Conservation (phyloP, 176 grass and related monocot genomes). For the Lolium multiflorum region DNA sequence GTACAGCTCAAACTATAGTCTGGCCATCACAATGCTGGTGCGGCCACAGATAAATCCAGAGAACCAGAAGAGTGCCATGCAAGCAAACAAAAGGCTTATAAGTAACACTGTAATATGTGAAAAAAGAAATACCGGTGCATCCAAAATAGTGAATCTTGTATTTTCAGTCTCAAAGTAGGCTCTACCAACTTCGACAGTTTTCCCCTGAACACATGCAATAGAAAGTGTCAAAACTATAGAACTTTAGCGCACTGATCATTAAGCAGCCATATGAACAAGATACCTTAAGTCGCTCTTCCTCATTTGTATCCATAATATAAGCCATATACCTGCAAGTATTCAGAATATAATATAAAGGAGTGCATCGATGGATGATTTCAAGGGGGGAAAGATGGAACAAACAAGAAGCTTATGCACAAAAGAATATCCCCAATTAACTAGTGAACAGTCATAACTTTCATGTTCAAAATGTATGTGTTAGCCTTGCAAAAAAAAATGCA, state of each 20-base stretch:
- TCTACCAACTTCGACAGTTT: conserved; percentile 90
- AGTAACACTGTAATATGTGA: not conserved
- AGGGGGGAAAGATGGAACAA: not conserved
- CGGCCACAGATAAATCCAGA: not conserved
- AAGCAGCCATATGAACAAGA: conserved; percentile 12
- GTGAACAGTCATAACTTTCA: not conserved
- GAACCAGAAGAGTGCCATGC: not conserved
- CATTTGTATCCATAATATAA: conserved; percentile 99
- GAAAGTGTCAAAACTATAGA: conserved; percentile 13
- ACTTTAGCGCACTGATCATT: not conserved
- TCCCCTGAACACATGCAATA: conserved; percentile 62
- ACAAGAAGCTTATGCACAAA: not conserved
- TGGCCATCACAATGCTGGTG: not conserved
- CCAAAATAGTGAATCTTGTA: conserved; percentile 90
- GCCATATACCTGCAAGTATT: conserved; percentile 93
- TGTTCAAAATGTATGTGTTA: not conserved
- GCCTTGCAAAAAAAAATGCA: not conserved
- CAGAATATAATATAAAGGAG: not conserved
- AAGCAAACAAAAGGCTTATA: not conserved
- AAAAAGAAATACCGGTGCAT: conserved; percentile 71
- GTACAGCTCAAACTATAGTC: not conserved
- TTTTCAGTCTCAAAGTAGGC: conserved; percentile 90
- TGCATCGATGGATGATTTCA: not conserved
- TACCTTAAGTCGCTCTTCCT: conserved; percentile 94
- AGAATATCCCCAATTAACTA: not conserved